Evolutionary conservation across 495 filamentous ascomycete genomes (phyloP).

Genomic region (Aspergillus wentii): DNA sequence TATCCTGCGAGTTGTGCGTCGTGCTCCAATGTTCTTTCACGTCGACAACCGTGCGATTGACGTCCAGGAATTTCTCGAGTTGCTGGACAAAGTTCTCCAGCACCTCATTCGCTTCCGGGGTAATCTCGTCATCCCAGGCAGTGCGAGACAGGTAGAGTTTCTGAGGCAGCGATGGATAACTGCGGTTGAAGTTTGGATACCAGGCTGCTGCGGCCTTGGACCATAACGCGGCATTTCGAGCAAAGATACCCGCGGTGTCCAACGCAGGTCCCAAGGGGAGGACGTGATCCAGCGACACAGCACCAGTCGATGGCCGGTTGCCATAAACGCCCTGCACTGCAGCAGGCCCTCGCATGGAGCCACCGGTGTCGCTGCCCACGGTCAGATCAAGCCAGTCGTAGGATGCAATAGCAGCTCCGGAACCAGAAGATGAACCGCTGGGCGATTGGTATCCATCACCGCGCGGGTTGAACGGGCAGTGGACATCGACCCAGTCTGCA

Average conservation of each 20-base stretch:
- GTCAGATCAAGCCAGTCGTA: constrained; percentile 40
- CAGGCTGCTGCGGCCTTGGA: constrained; percentile 36
- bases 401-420: constrained; percentile 30
- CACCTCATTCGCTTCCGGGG: constrained; percentile 20
- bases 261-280: constrained; percentile 40
- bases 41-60: constrained; percentile 28
- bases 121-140: constrained; percentile 4
- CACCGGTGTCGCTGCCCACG: constrained; percentile 45
- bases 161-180: constrained; percentile 19
- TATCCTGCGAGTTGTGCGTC: constrained; percentile 26
- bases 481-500: constrained; percentile 38
- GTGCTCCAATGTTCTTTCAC: constrained; percentile 32
- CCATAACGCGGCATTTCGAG: constrained; percentile 44
- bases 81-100: constrained; percentile 35
- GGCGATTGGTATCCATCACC: constrained; percentile 42
- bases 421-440: constrained; percentile 30
- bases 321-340: constrained; percentile 32
- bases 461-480: constrained; percentile 38
- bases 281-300: constrained; percentile 22
- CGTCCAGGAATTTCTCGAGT: constrained; percentile 34
- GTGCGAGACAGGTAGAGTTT: constrained; percentile 9
- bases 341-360: constrained; percentile 33
- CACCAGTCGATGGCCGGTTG: constrained; percentile 19
- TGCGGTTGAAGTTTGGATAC: constrained; percentile 34
- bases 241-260: constrained; percentile 46